These are phyloP conservation scores for Sphagnum magellanicum DNA, from an alignment of 228 moss, liverwort and hornwort species.

Conservation along the genomic window DNA sequence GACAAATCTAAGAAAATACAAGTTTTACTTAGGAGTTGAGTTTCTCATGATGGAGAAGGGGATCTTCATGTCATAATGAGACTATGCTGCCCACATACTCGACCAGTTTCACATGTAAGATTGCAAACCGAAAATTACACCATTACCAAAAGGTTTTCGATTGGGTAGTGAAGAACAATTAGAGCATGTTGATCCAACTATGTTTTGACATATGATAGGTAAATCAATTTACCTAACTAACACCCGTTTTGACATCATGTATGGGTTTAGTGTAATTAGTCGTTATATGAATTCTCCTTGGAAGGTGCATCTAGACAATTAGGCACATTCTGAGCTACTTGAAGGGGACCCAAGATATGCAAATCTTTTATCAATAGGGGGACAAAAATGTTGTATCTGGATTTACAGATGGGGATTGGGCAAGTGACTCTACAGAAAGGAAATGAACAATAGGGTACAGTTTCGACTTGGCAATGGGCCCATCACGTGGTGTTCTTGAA, in stretches of 20 bases:
- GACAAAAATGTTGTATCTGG: not conserved
- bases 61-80: not conserved
- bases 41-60: not conserved
- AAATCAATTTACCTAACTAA: conserved; percentile 2
- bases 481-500: not conserved
- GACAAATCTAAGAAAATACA: not conserved
- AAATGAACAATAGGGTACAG: not conserved
- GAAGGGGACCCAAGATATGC: not conserved
- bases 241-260: not conserved
- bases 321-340: not conserved
- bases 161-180: no score
- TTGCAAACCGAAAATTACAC: no score
- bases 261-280: not conserved
- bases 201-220: not conserved
- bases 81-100: no score
- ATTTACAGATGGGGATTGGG: conserved; percentile 7
- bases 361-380: not conserved
- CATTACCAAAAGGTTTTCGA: no score
- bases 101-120: no score
- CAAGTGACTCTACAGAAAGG: not conserved
- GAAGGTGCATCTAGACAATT: not conserved
- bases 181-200: not conserved
- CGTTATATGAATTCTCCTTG: conserved; percentile 1
- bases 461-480: not conserved
- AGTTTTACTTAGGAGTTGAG: not conserved